These are phyloP conservation scores for Tricholoma furcatifolium DNA, from an alignment of 768 basidiomycete species.

Conservation along the genomic window DNA sequence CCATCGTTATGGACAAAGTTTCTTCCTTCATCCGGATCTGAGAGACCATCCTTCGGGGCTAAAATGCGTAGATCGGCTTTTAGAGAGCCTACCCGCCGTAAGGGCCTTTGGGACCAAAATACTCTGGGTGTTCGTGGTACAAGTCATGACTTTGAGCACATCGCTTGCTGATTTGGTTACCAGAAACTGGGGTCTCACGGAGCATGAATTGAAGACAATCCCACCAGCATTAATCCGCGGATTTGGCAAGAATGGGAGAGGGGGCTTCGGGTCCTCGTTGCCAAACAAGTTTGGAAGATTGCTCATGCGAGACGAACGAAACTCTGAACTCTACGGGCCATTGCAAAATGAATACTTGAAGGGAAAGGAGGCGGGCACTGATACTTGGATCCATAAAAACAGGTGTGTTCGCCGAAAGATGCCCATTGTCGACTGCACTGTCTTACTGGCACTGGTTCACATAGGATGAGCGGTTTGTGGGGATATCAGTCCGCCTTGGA, in stretches of 20 bases:
- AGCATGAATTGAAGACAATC: conserved; percentile 58
- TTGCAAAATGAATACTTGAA: conserved; percentile 53
- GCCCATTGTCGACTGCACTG: no score
- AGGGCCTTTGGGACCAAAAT: conserved; percentile 43
- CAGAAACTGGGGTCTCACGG: conserved; percentile 74
- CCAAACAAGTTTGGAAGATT: conserved; percentile 53
- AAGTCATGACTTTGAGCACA: not conserved
- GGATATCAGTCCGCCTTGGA: conserved; percentile 62
- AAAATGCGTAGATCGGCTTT: conserved; percentile 54
- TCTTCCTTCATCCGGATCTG: conserved; percentile 63
- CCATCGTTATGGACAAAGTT: conserved; percentile 36
- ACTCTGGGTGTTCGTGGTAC: conserved; percentile 56
- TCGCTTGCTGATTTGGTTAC: not conserved
- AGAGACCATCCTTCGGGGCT: conserved; percentile 54
- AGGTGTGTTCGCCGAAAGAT: conserved; percentile 36
- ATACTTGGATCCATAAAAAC: conserved; percentile 76
- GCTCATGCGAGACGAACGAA: conserved; percentile 56
- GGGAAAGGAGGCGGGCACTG: conserved; percentile 53
- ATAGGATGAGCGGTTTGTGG: conserved; percentile 71
- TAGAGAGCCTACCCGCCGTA: conserved; percentile 45
- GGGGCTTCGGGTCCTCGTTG: conserved; percentile 55
- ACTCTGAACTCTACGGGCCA: conserved; percentile 63
- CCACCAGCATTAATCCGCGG: conserved; percentile 59
- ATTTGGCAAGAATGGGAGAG: conserved; percentile 46
- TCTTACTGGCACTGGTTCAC: no score